Conservation (phyloP, 164 flowering plant genomes). For the Euptelea pleiosperma region DNA sequence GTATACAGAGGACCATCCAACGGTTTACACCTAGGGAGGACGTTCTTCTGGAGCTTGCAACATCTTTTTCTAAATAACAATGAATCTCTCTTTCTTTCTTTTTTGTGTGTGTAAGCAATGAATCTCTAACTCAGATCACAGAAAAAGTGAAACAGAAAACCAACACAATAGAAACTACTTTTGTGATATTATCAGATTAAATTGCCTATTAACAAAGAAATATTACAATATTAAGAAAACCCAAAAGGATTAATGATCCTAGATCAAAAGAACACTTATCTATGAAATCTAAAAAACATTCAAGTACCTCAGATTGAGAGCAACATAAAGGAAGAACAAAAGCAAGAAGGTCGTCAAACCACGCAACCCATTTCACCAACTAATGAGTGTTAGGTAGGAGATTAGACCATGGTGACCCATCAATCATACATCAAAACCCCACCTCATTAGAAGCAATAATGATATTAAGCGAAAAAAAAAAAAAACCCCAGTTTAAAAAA, state of each 20-base stretch:
- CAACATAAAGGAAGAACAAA: background rate
- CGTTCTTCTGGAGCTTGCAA: no score
- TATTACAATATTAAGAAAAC: no score
- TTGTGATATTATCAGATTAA: no score
- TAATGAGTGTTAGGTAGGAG: slow-evolving; percentile 6
- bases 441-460: slow-evolving; percentile 4
- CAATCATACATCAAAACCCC: slow-evolving; percentile 30
- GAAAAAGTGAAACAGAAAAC: background rate
- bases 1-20: no score
- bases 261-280: background rate
- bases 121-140: background rate
- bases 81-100: no score
- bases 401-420: no score
- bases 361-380: background rate
- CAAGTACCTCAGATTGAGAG: background rate
- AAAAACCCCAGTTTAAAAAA: slow-evolving; percentile 13
- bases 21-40: no score
- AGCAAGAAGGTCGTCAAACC: no score
- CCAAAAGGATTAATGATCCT: background rate
- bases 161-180: no score
- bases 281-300: slow-evolving; percentile 2
- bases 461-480: background rate
- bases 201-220: no score
- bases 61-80: no score
- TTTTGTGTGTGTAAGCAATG: no score